Base-by-base conservation (phyloP, 305 asterid species). In the Caryopteris hybrid region DNA sequence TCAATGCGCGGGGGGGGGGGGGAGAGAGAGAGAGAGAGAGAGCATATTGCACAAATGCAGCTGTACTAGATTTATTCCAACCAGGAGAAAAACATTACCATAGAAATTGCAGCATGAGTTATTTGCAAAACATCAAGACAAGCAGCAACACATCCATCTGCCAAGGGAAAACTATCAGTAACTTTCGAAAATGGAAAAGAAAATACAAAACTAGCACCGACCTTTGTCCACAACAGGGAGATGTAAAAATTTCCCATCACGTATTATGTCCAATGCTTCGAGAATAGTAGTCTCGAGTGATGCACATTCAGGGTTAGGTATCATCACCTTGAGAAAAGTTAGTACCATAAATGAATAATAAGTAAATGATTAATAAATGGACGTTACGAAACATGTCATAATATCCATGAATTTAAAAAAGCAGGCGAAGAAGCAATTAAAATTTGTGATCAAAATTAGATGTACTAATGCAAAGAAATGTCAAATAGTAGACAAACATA, bases 161-260 rank as follows among this genome's bases (percentile, higher is more conserved):
- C 76, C 56, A 70, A 69, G 63, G 64, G 64, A 69, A 77, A 42
- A 54, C 52, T 10, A 62, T 80, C 61, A 6, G 18, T 2, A 31
- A 31, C 6, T 11, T 3, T 56, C 31, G 8, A 46, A 20, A 62
- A 55, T 34, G 54, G 36, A 38, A 18, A 57, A 34, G 34, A 50
- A 58, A 21, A 60, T 41, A 36, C 23, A 25, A 33, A 58, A 22
- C 3, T 25, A 57, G 65, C 6, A 41, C 82, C 74, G 62, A 90
- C 96, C 98, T 88, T 89, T 86, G 77, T 90, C 97, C 27, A 86
- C 72, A 72, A 92, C 93, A 7, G 97, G 98, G 78, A 92, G 93
- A 78, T 92, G 96, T 68, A 92, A 77, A 42, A 92, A 92, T 68
- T 79, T 90, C 42, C 96, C 95, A 72, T 92, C 97, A 72, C 87